phyloP scores from a whole-genome alignment of 352 stramenopile species.

The Phytopythium ostracodes region DNA sequence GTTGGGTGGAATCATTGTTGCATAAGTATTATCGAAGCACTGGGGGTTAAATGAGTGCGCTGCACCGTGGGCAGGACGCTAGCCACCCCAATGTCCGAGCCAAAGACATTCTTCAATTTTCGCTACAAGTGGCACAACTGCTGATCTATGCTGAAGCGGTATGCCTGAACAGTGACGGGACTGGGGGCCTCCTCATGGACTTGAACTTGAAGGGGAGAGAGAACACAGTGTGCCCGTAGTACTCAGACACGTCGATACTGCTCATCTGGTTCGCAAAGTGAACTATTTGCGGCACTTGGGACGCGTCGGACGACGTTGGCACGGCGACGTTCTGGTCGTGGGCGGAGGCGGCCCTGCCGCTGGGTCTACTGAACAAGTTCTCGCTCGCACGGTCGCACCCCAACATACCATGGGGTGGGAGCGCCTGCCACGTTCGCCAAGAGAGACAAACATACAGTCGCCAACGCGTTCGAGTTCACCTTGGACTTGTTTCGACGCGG shows the following conservation, averaged over 20 bases:
- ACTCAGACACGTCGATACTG: conserved; percentile 10
- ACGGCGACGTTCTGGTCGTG: background rate
- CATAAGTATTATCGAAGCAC: too few species aligned
- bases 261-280: conserved; percentile 5
- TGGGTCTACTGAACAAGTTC: background rate
- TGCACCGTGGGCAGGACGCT: too few species aligned
- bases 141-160: too few species aligned
- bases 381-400: background rate
- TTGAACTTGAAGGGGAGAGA: too few species aligned
- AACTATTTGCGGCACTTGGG: background rate
- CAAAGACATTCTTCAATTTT: too few species aligned
- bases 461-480: background rate
- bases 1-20: too few species aligned
- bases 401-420: conserved; percentile 7
- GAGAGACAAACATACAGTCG: background rate
- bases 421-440: conserved; percentile 3
- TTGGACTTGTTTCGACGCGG: too few species aligned
- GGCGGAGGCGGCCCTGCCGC: background rate
- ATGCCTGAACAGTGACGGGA: too few species aligned
- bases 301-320: background rate
- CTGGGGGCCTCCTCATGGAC: too few species aligned
- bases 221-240: background rate
- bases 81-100: too few species aligned
- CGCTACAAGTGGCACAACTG: too few species aligned
- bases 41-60: too few species aligned